Evolutionary conservation across 305 asterid species (phyloP), one percentile per base, ranked within the genome.

Genomic region (Fraxinus platypoda): DNA sequence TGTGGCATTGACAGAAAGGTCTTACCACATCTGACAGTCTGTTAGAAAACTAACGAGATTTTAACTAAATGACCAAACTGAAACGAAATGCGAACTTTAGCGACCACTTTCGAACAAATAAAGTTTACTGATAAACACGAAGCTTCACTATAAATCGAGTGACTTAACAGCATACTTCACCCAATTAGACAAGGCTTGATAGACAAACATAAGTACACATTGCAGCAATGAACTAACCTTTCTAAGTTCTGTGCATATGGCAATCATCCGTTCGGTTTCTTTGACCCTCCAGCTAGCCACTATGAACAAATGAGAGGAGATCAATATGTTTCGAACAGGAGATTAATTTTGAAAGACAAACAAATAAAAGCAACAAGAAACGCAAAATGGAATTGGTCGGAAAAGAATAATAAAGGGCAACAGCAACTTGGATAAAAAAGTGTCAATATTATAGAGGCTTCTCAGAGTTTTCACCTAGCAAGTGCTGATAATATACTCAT

Each of bases 201-300:
- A 41, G 72, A 80, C 4, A 71, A 9, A 41, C 17, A 2, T 3
- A 68, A 74, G 64, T 17, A 43, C 31, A 46, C 64, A 12, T 17
- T 77, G 30, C 49, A 43, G 81, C 84, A 80, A 82, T 31, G 34
- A 23, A 77, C 83, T 15, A 81, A 94, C 99, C 99, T 96, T 96
- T 90, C 98, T 88, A 38, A 96, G 97, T 83, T 94, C 98, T 9
- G 99, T 96, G 91, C 99, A 95, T 84, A 95, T 91, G 81, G 99
- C 99, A 71, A 95, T 94, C 99, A 95, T 95, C 74, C 98, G 89
- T 85, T 95, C 99, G 0, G 98, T 94, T 91, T 95, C 99, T 92
- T 95, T 95, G 62, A 95, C 99, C 86, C 99, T 96, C 99, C 99
- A 96, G 90, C 99, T 96, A 54, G 99, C 99, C 90, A 96, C 99